phyloP scores from a whole-genome alignment of 73 alveolate species.

The Blepharisma japonicum region DNA sequence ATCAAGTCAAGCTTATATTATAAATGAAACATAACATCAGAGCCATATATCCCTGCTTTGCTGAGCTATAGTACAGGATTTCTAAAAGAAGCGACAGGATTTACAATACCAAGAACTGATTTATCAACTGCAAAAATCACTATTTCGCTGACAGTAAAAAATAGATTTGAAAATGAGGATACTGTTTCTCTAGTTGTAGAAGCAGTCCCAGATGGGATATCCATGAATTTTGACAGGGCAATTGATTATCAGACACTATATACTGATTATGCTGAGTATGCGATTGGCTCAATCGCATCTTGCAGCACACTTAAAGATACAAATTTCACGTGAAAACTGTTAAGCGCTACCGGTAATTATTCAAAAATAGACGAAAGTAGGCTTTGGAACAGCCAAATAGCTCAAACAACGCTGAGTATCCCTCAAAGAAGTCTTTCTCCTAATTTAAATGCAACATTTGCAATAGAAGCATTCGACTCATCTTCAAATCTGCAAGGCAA shows the following conservation, averaged over 20 bases:
- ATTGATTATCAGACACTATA: not conserved
- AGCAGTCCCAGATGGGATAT: not conserved
- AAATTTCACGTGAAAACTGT: not conserved
- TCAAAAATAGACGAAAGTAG: not conserved
- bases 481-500: not conserved
- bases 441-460: not conserved
- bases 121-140: not conserved
- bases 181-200: not conserved
- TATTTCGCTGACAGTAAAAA: constrained; percentile 2
- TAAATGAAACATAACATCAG: constrained; percentile 17
- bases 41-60: not conserved
- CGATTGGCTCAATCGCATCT: not conserved
- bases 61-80: not conserved
- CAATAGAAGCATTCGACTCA: not conserved
- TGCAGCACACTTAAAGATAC: not conserved
- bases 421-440: constrained; percentile 1
- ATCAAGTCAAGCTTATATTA: not conserved
- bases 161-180: not conserved
- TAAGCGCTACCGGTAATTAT: not conserved
- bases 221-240: not conserved
- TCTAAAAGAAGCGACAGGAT: not conserved
- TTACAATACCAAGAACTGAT: not conserved
- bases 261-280: not conserved
- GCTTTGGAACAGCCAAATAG: not conserved
- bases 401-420: not conserved